phyloP scores from a whole-genome alignment of 192 early-diverging fungal genomes.

The Coemansia sp. region DNA sequence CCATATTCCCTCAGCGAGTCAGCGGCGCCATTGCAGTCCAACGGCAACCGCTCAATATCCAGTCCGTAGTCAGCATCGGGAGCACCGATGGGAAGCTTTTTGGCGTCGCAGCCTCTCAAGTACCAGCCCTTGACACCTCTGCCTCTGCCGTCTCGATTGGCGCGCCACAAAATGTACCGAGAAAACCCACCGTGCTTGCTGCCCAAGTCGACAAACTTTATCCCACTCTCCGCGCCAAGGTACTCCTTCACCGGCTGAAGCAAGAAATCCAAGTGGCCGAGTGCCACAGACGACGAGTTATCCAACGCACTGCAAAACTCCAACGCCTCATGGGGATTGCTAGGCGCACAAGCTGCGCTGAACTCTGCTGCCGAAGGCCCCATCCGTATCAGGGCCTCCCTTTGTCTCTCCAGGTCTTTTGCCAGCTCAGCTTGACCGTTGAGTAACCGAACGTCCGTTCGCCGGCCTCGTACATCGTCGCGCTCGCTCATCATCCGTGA shows the following conservation, averaged over 20 bases:
- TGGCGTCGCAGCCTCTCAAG: constrained; percentile 9
- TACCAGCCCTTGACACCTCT: constrained; percentile 22
- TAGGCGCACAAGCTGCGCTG: background rate
- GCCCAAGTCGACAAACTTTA: constrained; percentile 37
- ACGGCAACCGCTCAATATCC: background rate
- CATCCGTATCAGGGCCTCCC: background rate
- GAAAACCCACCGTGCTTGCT: constrained; percentile 17
- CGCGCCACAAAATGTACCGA: constrained; percentile 34
- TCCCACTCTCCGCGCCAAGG: background rate
- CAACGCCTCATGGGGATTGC: constrained; percentile 22
- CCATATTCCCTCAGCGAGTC: background rate
- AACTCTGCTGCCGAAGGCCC: background rate
- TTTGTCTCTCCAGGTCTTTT: constrained; percentile 3
- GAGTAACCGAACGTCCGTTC: constrained; percentile 6
- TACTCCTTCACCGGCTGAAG: constrained; percentile 20
- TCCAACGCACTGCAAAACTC: background rate
- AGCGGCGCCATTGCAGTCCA: background rate
- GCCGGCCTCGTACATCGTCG: constrained; percentile 23
- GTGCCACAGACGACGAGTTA: constrained; percentile 11
- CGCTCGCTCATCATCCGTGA: constrained; percentile 40
- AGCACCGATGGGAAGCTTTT: background rate
- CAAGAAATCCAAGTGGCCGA: constrained; percentile 31
- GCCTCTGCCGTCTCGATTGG: background rate
- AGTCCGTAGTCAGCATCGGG: background rate
- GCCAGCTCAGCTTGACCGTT: constrained; percentile 10